phyloP scores from a whole-genome alignment of 1,139 yeast species.

The Taphrina communis region DNA sequence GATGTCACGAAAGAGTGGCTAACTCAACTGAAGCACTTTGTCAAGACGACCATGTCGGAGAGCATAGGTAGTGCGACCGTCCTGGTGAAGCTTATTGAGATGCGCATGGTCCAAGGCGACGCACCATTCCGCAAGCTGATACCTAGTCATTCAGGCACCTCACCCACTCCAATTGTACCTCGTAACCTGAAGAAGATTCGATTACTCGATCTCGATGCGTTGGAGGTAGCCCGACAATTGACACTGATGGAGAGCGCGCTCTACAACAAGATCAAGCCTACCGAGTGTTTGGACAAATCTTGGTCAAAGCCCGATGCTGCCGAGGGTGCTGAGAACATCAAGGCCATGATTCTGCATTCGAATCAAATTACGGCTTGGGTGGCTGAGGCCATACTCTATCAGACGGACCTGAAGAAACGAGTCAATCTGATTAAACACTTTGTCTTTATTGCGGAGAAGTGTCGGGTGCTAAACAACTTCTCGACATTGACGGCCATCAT shows the following conservation, averaged over 20 bases:
- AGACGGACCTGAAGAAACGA: conserved; percentile 68
- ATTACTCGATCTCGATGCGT: conserved; percentile 70
- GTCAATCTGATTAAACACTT: conserved; percentile 74
- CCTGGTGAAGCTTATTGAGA: conserved; percentile 44
- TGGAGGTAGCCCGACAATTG: conserved; percentile 81
- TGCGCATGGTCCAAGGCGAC: conserved; percentile 44
- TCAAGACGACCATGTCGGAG: conserved; percentile 53
- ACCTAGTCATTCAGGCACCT: conserved; percentile 44
- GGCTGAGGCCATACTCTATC: conserved; percentile 72
- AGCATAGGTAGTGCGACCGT: conserved; percentile 44
- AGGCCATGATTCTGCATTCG: conserved; percentile 46
- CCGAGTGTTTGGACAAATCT: conserved; percentile 70
- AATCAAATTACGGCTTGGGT: conserved; percentile 78
- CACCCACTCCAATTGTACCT: conserved; percentile 47
- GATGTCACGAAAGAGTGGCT: conserved; percentile 49
- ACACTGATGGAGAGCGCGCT: conserved; percentile 75
- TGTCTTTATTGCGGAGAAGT: conserved; percentile 56
- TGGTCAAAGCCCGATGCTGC: conserved; percentile 67
- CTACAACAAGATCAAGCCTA: conserved; percentile 69
- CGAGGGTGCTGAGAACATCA: conserved; percentile 49
- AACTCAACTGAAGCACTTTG: conserved; percentile 61
- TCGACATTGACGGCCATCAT: conserved; percentile 94
- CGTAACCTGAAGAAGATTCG: conserved; percentile 42
- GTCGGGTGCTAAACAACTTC: conserved; percentile 77
- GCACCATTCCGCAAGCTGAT: conserved; percentile 43